Base-by-base conservation (phyloP, 164 flowering plant genomes). In the Dillenia turbinata region DNA sequence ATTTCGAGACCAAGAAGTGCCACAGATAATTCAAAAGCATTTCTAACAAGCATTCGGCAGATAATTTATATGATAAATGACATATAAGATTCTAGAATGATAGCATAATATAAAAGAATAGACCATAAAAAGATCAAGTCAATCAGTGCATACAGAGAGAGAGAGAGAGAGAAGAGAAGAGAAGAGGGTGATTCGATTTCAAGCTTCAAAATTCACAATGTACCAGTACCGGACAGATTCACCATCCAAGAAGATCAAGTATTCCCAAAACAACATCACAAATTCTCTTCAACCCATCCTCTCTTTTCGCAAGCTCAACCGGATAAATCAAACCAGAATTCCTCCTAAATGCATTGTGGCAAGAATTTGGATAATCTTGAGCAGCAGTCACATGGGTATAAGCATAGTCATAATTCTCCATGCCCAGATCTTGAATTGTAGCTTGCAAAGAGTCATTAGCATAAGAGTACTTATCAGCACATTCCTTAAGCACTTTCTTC, bases 211-310 rank as follows among this genome's bases (percentile, higher is more conserved):
- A 26, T 26, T 26, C 40, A 26, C 5, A 26, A 2, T 26, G 40
- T 26, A 26, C 40, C 40, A 63, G 40, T 26, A 26, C 40, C 40
- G 54, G 40, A 26, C 26, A 43, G 40, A 50, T 54, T 62, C 61
- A 73, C 72, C 66, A 69, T 52, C 48, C 76, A 74, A 86, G 72
- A 60, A 66, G 49, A 69, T 79, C 72, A 22, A 89, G 66, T 22
- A 89, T 89, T 4, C 91, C 85, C 60, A 81, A 44, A 50, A 75
- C 76, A 50, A 89, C 86, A 64, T 76, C 86, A 71, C 96, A 89
- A 26, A 87, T 77, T 52, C 52, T 84, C 78, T 75, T 78, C 72
- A 87, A 71, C 17, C 60, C 78, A 1, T 73, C 77, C 63, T 87
- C 89, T 55, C 89, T 68, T 0, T 52, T 57, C 3, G 79, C 82